Percentiles rank a stretch among this genome's conserved stretches.
Conservation (phyloP, 768 basidiomycete species). For the Serendipita vermifera region DNA sequence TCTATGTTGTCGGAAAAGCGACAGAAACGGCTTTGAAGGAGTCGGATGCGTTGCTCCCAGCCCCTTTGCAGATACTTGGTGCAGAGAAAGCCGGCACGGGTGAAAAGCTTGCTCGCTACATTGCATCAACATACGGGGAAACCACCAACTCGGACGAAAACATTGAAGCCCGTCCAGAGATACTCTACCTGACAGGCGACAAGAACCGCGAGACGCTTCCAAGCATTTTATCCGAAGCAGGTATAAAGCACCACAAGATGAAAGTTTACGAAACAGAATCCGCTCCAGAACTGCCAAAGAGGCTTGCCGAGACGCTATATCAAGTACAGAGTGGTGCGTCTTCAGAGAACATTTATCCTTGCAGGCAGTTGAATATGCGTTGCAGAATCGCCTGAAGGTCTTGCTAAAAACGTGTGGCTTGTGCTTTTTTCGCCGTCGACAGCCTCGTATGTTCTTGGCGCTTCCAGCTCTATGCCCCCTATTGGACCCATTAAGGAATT, state of each 20-base stretch:
- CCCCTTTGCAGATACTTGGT: conserved; percentile 31
- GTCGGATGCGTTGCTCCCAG: conserved; percentile 21
- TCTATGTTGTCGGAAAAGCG: conserved; percentile 65
- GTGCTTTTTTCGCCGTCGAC: conserved; percentile 66
- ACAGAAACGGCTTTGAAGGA: conserved; percentile 39
- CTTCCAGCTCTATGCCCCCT: conserved; percentile 20
- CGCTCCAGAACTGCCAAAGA: conserved; percentile 28
- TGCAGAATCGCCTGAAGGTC: not conserved
- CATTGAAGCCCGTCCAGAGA: conserved; percentile 15
- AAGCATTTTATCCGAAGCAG: conserved; percentile 33
- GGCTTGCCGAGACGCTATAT: not conserved
- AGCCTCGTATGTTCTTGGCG: conserved; percentile 36
- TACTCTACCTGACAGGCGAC: conserved; percentile 77
- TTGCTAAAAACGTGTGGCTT: conserved; percentile 37
- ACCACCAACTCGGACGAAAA: conserved; percentile 17
- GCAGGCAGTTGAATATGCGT: conserved; percentile 9
- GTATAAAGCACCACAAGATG: conserved; percentile 35
- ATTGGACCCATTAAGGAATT: not conserved
- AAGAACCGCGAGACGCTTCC: conserved; percentile 66
- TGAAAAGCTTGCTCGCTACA: conserved; percentile 53
- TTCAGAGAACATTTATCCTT: conserved; percentile 19
- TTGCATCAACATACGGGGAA: conserved; percentile 29
- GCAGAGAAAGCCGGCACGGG: conserved; percentile 46
- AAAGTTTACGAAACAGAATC: conserved; percentile 54
- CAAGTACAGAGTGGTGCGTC: conserved; percentile 2